Conservation (phyloP, 2,329 filamentous ascomycete species). For the Zymoseptoria tritici region DNA sequence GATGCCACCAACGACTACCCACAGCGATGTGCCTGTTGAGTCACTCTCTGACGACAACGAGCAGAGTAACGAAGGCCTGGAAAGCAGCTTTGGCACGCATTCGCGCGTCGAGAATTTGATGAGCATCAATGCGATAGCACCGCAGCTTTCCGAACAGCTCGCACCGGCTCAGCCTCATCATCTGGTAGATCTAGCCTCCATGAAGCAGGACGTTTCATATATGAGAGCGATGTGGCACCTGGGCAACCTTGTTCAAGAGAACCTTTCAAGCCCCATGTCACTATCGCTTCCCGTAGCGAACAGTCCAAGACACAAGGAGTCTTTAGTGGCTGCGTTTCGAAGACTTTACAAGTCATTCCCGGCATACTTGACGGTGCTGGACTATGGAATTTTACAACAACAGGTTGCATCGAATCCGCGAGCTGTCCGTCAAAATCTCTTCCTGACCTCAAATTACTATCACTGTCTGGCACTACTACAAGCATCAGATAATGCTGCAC, state of each 20-base stretch:
- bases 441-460: slow-evolving; percentile 74
- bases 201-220: slow-evolving; percentile 42
- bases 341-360: slow-evolving; percentile 68
- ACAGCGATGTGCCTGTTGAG: slow-evolving; percentile 71
- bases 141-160: slow-evolving; percentile 18
- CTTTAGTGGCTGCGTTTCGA: slow-evolving; percentile 62
- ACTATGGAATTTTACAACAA: slow-evolving; percentile 51
- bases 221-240: slow-evolving; percentile 71
- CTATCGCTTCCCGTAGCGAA: slow-evolving; percentile 65
- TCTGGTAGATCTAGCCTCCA: slow-evolving; percentile 24
- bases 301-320: slow-evolving; percentile 60
- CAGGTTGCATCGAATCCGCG: slow-evolving; percentile 56
- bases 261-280: slow-evolving; percentile 66
- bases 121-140: slow-evolving; percentile 36
- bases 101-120: slow-evolving; percentile 43
- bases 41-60: slow-evolving; percentile 61
- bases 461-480: slow-evolving; percentile 77
- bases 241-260: slow-evolving; percentile 70
- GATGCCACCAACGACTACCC: slow-evolving; percentile 68
- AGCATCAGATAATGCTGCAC: slow-evolving; percentile 57
- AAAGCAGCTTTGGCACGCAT: slow-evolving; percentile 46
- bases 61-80: slow-evolving; percentile 43
- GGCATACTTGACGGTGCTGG: slow-evolving; percentile 60
- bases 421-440: slow-evolving; percentile 65
- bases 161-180: slow-evolving; percentile 29